These are phyloP conservation scores for Pogostemon cablin DNA, from an alignment of 257 asterid genomes.

Conservation along the genomic window DNA sequence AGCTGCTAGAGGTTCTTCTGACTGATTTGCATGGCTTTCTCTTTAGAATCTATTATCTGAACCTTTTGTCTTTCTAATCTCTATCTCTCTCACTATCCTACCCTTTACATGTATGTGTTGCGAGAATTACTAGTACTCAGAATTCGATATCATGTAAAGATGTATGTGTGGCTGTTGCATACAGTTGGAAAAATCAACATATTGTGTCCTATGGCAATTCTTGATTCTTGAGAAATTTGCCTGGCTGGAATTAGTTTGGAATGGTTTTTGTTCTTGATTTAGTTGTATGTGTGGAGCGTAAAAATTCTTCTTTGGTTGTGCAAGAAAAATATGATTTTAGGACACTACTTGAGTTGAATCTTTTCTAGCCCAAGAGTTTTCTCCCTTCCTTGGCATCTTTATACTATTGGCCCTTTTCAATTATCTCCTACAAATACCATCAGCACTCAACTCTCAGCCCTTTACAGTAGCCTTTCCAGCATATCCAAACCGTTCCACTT, in stretches of 20 bases:
- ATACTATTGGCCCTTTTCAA: not conserved
- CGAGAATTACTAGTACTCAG: slow-evolving; percentile 32
- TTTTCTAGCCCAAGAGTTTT: not conserved
- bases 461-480: not conserved
- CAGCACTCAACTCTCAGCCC: not conserved
- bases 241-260: not conserved
- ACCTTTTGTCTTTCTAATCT: slow-evolving; percentile 20
- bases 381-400: not conserved
- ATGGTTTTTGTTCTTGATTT: slow-evolving; percentile 20
- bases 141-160: slow-evolving; percentile 35
- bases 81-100: slow-evolving; percentile 23
- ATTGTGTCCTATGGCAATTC: slow-evolving; percentile 2
- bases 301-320: not conserved
- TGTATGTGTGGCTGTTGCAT: slow-evolving; percentile 21
- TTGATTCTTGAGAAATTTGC: not conserved
- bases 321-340: not conserved
- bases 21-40: slow-evolving; percentile 16
- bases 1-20: slow-evolving; percentile 14
- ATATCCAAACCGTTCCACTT: not conserved
- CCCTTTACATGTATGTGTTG: slow-evolving; percentile 30
- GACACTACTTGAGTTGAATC: not conserved
- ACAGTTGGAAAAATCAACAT: slow-evolving; percentile 3
- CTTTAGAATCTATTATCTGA: slow-evolving; percentile 20
- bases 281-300: not conserved
- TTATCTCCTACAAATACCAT: not conserved